A percentile compares a stretch with the other conserved stretches of the same genome.
Evolutionary conservation across 2,329 filamentous ascomycete genomes (phyloP).

Genomic region (Juglanconis juglandina): DNA sequence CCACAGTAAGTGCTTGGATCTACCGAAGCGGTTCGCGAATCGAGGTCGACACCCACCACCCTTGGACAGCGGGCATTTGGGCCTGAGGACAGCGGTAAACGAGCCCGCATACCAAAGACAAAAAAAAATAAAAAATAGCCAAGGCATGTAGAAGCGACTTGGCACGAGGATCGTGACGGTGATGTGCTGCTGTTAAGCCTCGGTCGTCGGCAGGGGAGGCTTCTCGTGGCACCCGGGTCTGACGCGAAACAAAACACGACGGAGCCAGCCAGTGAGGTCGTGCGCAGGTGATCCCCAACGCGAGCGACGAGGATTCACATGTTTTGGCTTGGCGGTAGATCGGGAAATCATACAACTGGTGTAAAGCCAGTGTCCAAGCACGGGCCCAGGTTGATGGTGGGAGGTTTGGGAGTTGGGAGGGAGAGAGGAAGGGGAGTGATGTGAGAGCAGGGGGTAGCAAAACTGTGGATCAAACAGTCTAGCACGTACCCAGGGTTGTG

Average conservation of each 20-base stretch:
- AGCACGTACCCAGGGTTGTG: neutral
- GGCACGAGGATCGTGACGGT: constrained; percentile 1
- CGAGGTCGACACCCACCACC: neutral
- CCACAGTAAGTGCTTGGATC: neutral
- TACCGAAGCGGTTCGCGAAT: neutral
- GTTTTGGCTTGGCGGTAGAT: constrained; percentile 9
- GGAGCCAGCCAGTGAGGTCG: neutral
- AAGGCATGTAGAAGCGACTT: constrained; percentile 4
- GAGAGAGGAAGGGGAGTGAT: neutral
- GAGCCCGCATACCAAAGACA: neutral
- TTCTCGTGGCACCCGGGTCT: neutral
- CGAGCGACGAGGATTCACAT: neutral
- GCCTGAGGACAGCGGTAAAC: neutral
- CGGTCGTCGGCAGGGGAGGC: neutral
- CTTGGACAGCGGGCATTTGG: neutral
- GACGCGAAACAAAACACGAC: constrained; percentile 10
- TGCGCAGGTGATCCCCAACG: neutral
- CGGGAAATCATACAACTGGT: constrained; percentile 10
- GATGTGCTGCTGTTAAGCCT: neutral
- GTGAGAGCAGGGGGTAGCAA: constrained; percentile 14
- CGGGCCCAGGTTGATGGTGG: neutral
- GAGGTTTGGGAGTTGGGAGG: constrained; percentile 5
- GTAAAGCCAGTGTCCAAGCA: constrained; percentile 5
- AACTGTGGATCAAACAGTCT: constrained; percentile 18
- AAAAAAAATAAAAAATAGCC: neutral